A percentile compares a stretch with the other conserved stretches of the same genome.
Conservation (phyloP, 495 filamentous ascomycete genomes). For the Hyaloscypha finlandica region DNA sequence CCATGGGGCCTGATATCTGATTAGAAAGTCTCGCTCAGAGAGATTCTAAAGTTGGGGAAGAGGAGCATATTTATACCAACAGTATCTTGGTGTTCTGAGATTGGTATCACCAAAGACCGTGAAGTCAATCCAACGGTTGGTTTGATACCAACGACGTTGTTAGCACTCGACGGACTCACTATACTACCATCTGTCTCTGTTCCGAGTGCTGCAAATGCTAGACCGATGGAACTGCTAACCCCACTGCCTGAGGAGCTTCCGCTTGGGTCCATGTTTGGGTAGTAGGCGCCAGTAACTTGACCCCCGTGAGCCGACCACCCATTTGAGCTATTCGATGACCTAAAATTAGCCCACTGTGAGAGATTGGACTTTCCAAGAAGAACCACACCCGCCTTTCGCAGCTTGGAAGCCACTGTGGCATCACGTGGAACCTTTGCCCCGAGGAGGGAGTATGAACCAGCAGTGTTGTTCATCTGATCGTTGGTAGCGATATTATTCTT, state of each 20-base stretch:
- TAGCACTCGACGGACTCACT: slow-evolving; percentile 40
- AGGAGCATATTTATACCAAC: slow-evolving; percentile 37
- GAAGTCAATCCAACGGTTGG: slow-evolving; percentile 71
- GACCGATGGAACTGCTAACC: slow-evolving; percentile 47
- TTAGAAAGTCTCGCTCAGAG: not conserved
- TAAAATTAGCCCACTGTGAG: slow-evolving; percentile 46
- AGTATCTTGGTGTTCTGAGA: slow-evolving; percentile 64
- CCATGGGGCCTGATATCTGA: slow-evolving; percentile 53
- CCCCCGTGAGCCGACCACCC: slow-evolving; percentile 50
- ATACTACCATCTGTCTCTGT: slow-evolving; percentile 52
- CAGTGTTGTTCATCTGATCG: slow-evolving; percentile 48
- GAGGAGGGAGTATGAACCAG: slow-evolving; percentile 40
- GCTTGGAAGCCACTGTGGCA: slow-evolving; percentile 36
- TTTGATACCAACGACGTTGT: slow-evolving; percentile 58
- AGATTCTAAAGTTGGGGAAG: not conserved
- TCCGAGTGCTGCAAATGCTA: slow-evolving; percentile 44
- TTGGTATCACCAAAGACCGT: slow-evolving; percentile 61
- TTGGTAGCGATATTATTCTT: slow-evolving; percentile 53
- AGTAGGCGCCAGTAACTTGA: slow-evolving; percentile 46
- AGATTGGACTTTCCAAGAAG: slow-evolving; percentile 52
- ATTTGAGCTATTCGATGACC: slow-evolving; percentile 40
- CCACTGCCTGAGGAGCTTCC: slow-evolving; percentile 54
- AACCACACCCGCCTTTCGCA: slow-evolving; percentile 45
- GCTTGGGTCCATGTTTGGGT: slow-evolving; percentile 38
- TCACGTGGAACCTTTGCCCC: slow-evolving; percentile 38